Percentiles rank a stretch among this genome's conserved stretches.
Conservation (phyloP, 2,329 filamentous ascomycete species). For the Fonsecaea monophora region DNA sequence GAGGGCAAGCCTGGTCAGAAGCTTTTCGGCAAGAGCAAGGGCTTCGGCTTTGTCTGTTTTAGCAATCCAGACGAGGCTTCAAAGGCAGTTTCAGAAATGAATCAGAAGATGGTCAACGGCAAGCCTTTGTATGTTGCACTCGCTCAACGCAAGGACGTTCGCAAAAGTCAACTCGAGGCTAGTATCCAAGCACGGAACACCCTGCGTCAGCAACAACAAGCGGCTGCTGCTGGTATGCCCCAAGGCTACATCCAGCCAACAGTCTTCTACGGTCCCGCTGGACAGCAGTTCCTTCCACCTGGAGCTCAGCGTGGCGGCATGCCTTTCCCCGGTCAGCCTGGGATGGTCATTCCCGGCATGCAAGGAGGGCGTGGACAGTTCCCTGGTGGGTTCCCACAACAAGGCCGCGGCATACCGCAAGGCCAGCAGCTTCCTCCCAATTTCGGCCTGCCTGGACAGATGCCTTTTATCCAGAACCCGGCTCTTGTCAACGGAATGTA, state of each 20-base stretch:
- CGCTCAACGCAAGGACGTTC: slow-evolving; percentile 98
- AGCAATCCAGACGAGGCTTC: slow-evolving; percentile 98
- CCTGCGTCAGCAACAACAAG: slow-evolving; percentile 96
- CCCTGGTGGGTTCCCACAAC: slow-evolving; percentile 77
- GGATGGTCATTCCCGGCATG: slow-evolving; percentile 68
- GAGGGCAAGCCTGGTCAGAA: slow-evolving; percentile 65
- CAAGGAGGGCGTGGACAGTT: slow-evolving; percentile 86
- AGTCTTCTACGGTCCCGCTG: slow-evolving; percentile 86
- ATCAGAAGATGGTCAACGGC: slow-evolving; percentile 96
- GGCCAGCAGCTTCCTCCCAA: slow-evolving; percentile 86
- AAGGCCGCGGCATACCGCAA: slow-evolving; percentile 80
- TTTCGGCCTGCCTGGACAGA: slow-evolving; percentile 79
- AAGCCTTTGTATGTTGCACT: slow-evolving; percentile 98
- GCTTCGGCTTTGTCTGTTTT: slow-evolving; percentile 99
- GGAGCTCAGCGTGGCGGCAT: slow-evolving; percentile 65
- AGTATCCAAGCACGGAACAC: slow-evolving; percentile 99
- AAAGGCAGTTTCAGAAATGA: slow-evolving; percentile 99
- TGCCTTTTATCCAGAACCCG: slow-evolving; percentile 65
- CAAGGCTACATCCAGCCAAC: slow-evolving; percentile 82
- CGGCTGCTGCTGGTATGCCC: slow-evolving; percentile 86
- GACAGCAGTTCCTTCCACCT: slow-evolving; percentile 49
- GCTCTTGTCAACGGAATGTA: slow-evolving; percentile 80
- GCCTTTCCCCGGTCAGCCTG: slow-evolving; percentile 64
- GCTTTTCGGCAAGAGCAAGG: slow-evolving; percentile 95
- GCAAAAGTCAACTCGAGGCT: slow-evolving; percentile 98